Percentiles rank a stretch among this genome's conserved stretches.
Evolutionary conservation across 1,284 basidiomycete genomes (phyloP).

Genomic region (Sporisorium reilianum): DNA sequence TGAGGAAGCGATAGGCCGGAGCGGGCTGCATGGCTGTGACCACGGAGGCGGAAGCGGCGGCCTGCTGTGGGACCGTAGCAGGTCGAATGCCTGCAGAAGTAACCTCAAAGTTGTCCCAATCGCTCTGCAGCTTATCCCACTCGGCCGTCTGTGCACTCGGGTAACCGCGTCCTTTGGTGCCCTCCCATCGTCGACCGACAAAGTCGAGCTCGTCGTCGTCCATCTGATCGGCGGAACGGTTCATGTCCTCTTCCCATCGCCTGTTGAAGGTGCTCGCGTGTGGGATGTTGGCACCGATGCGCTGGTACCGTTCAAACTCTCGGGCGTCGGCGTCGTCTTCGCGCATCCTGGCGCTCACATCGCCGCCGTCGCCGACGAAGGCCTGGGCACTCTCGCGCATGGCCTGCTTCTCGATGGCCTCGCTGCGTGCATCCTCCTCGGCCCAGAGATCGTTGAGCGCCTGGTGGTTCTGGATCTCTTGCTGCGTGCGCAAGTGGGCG

Average conservation of each 20-base stretch:
- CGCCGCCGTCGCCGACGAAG: slow-evolving; percentile 64
- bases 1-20: slow-evolving; percentile 62
- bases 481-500: slow-evolving; percentile 11
- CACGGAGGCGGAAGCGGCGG: slow-evolving; percentile 7
- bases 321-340: slow-evolving; percentile 63
- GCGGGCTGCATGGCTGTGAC: slow-evolving; percentile 34
- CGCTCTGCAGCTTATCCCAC: slow-evolving; percentile 79
- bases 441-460: slow-evolving; percentile 62
- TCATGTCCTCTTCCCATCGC: slow-evolving; percentile 57
- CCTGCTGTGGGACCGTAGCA: slow-evolving; percentile 31
- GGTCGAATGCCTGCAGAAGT: slow-evolving; percentile 48
- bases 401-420: slow-evolving; percentile 41
- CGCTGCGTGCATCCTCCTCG: slow-evolving; percentile 65
- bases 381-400: slow-evolving; percentile 31
- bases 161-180: slow-evolving; percentile 54
- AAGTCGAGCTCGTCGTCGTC: slow-evolving; percentile 69
- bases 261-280: slow-evolving; percentile 44
- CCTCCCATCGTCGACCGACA: slow-evolving; percentile 65
- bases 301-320: slow-evolving; percentile 60
- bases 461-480: slow-evolving; percentile 35
- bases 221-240: slow-evolving; percentile 27
- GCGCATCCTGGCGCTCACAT: slow-evolving; percentile 57
- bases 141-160: slow-evolving; percentile 69
- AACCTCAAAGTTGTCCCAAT: slow-evolving; percentile 77
- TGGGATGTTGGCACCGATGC: slow-evolving; percentile 51